Evolutionary conservation across 768 basidiomycete species (phyloP), one percentile per base, ranked within the genome.

Genomic region (Coprinopsis marcescibilis): DNA sequence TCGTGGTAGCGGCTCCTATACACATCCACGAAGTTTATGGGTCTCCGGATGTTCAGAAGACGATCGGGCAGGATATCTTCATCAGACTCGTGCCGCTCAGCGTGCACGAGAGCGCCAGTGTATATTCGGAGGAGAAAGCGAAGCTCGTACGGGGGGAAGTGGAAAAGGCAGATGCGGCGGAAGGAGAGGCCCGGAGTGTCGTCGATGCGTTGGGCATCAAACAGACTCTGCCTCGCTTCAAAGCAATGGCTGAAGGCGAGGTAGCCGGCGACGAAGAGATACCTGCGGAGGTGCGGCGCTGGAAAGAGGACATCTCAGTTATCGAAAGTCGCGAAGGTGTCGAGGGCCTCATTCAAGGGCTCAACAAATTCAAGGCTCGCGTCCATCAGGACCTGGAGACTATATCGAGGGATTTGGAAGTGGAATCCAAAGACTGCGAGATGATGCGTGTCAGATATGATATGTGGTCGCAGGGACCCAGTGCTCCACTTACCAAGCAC

Each of bases 101-200:
- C 55, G 92, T 99, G 4, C 94, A 97, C 60, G 94, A 97, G 66
- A 89, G 88, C 52, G 95, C 95, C 12, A 89, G 85, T 49, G 83
- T 99, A 12, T 99, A 99, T 64, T 95, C 92, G 0, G 96, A 99
- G 64, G 96, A 99, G 68, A 98, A 98, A 69, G 96, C 95, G 17
- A 98, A 99, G 65, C 63, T 73, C 21, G 91, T 93, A 6, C 76
- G 96, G 32, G 80, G 73, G 4, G 93, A 98, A 62, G 88, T 86
- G 6, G 95, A 97, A 70, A 80, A 81, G 43, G 85, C 82, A 0
- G 94, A 97, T 52, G 69, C 78, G 19, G 83, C 86, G 0, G 92
- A 96, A 58, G 85, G 74, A 4, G 89, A 94, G 62, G 77, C 78
- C 26, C 70, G 80, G 52, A 87, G 87, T 38, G 81, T 82, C 19